phyloP scores from a whole-genome alignment of 495 filamentous ascomycete genomes.

The Amniculicola lignicola region DNA sequence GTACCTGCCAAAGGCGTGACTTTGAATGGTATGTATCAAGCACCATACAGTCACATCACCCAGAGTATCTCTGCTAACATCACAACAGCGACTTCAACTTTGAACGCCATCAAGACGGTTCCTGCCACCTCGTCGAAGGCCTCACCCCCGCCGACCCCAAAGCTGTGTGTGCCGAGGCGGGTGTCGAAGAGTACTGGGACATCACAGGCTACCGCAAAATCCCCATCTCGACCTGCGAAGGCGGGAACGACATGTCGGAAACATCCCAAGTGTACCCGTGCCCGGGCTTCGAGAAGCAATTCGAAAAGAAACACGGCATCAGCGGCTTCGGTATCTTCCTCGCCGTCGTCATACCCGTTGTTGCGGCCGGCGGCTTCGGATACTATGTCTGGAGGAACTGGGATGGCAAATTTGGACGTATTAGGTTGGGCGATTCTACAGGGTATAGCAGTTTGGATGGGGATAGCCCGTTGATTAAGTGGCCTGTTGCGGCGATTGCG shows the following conservation, averaged over 20 bases:
- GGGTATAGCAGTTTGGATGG: constrained; percentile 50
- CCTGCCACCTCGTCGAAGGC: constrained; percentile 71
- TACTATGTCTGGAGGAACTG: constrained; percentile 86
- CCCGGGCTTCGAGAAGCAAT: constrained; percentile 73
- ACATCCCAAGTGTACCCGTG: constrained; percentile 57
- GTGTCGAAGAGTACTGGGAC: constrained; percentile 68
- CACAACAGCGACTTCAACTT: constrained; percentile 84
- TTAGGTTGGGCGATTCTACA: constrained; percentile 66
- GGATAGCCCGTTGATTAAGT: constrained; percentile 67
- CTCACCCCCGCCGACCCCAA: constrained; percentile 63
- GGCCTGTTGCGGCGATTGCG: constrained; percentile 74
- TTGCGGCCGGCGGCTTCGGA: constrained; percentile 64
- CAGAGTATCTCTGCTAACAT: neutral
- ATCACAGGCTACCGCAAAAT: constrained; percentile 89
- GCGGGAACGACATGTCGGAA: constrained; percentile 69
- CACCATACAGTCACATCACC: constrained; percentile 26
- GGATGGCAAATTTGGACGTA: constrained; percentile 86
- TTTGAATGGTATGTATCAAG: constrained; percentile 78
- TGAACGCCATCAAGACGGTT: constrained; percentile 68
- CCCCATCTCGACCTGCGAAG: constrained; percentile 78
- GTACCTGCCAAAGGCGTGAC: constrained; percentile 76
- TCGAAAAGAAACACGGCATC: constrained; percentile 65
- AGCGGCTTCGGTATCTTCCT: constrained; percentile 80
- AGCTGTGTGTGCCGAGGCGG: constrained; percentile 63
- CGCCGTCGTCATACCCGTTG: constrained; percentile 70